Evolutionary conservation across 306 rosid genomes (phyloP).

Genomic region (Cicer judaicum): DNA sequence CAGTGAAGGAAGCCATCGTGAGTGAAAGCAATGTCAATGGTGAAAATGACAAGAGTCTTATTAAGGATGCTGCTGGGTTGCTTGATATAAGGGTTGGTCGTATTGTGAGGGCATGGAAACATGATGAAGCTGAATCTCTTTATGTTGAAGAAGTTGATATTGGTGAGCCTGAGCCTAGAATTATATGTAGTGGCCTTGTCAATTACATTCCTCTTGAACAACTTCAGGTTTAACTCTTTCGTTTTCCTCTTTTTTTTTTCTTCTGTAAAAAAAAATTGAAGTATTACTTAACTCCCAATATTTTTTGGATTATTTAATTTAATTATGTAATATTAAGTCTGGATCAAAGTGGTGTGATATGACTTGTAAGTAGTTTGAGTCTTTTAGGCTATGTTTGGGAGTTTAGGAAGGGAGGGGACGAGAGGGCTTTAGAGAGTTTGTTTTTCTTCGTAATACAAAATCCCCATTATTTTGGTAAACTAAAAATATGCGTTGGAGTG

Average conservation of each 20-base stretch:
- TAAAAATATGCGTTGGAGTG: no score
- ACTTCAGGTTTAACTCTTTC: constrained; percentile 57
- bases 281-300: neutral
- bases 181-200: constrained; percentile 93
- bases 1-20: constrained; percentile 31
- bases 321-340: neutral
- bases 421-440: no score
- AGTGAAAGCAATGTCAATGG: neutral
- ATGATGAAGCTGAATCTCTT: constrained; percentile 88
- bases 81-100: constrained; percentile 91
- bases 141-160: constrained; percentile 88
- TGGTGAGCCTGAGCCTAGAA: constrained; percentile 85
- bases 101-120: constrained; percentile 80
- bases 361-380: neutral
- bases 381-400: neutral
- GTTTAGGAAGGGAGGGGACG: no score
- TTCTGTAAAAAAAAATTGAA: neutral
- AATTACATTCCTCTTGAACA: constrained; percentile 67
- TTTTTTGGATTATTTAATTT: neutral
- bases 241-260: neutral
- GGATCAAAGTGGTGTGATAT: neutral
- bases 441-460: no score
- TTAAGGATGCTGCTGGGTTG: constrained; percentile 69
- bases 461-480: no score
- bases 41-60: constrained; percentile 36